Percentiles rank a stretch among this genome's conserved stretches.
Evolutionary conservation across 805 yeast genomes (phyloP).

Genomic region (Saccharomycopsis guyanensis): DNA sequence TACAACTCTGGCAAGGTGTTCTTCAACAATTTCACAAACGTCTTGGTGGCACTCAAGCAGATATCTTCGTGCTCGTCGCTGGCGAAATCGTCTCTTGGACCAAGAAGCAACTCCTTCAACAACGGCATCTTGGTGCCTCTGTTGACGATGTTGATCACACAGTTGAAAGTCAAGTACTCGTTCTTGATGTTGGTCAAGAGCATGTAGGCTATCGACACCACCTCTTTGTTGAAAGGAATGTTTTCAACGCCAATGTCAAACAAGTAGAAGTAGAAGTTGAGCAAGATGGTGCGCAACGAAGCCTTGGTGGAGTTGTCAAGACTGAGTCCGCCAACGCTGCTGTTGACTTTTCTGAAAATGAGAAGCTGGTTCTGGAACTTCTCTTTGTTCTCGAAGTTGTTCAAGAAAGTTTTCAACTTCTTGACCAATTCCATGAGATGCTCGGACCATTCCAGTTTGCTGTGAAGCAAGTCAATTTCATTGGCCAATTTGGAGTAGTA

Average conservation of each 20-base stretch:
- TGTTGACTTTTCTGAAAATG: conserved; percentile 9
- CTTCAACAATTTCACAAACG: conserved; percentile 13
- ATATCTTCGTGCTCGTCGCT: conserved; percentile 1
- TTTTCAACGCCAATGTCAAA: conserved; percentile 13
- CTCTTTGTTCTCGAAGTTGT: conserved; percentile 6
- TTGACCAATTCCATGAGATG: conserved; percentile 6
- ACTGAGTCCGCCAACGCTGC: conserved; percentile 6
- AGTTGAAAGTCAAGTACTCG: conserved; percentile 16
- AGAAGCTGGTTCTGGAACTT: conserved; percentile 11
- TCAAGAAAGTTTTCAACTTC: conserved; percentile 12
- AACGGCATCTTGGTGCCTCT: conserved; percentile 13
- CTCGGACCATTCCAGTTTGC: not conserved
- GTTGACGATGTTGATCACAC: conserved; percentile 14
- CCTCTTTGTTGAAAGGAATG: conserved; percentile 8
- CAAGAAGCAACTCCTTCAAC: conserved; percentile 4
- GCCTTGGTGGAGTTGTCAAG: not conserved
- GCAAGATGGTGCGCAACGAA: conserved; percentile 7
- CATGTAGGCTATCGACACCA: conserved; percentile 11
- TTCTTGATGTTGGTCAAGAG: conserved; percentile 11
- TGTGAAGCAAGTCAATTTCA: conserved; percentile 7
- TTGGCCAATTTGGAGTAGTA: conserved; percentile 6
- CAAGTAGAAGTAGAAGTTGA: conserved; percentile 18
- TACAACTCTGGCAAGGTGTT: conserved; percentile 12
- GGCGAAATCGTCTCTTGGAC: not conserved
- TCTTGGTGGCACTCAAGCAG: conserved; percentile 11